phyloP scores from a whole-genome alignment of 495 filamentous ascomycete species.

The Jackrogersella minutella region DNA sequence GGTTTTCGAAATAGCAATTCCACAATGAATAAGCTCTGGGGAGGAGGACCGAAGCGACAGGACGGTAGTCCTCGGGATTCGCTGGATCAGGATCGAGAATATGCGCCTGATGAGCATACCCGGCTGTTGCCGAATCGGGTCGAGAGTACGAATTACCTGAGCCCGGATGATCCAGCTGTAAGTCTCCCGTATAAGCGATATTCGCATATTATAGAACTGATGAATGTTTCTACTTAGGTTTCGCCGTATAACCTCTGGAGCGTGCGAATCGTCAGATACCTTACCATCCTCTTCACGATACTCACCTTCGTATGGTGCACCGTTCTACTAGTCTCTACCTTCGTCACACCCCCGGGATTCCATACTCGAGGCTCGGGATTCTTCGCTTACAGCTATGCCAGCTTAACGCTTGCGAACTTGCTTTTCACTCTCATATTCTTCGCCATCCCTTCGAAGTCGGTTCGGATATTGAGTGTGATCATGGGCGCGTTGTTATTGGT shows the following conservation, averaged over 20 bases:
- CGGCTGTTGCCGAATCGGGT: constrained; percentile 70
- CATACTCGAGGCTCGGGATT: constrained; percentile 89
- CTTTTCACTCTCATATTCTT: constrained; percentile 87
- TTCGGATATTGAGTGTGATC: constrained; percentile 72
- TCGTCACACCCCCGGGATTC: constrained; percentile 86
- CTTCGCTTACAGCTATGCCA: constrained; percentile 82
- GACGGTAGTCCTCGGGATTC: constrained; percentile 37
- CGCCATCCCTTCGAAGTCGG: constrained; percentile 76
- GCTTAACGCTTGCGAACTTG: constrained; percentile 75
- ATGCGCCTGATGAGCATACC: constrained; percentile 72
- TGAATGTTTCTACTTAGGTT: too few relatives aligned
- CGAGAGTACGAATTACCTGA: constrained; percentile 69
- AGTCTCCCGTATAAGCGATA: constrained; percentile 40
- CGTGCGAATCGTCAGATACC: constrained; percentile 76
- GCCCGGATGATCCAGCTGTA: constrained; percentile 95
- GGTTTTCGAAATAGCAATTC: constrained; percentile 25
- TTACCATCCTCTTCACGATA: constrained; percentile 74
- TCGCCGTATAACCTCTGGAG: constrained; percentile 96
- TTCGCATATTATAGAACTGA: constrained; percentile 47
- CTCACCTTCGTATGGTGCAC: constrained; percentile 91
- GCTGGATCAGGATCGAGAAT: constrained; percentile 27
- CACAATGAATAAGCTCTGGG: constrained; percentile 54
- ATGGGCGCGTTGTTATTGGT: constrained; percentile 77
- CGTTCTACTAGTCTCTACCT: constrained; percentile 81
- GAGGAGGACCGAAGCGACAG: constrained; percentile 43